Conservation (phyloP, 2,329 filamentous ascomycete genomes). For the Ciborinia camelliae region DNA sequence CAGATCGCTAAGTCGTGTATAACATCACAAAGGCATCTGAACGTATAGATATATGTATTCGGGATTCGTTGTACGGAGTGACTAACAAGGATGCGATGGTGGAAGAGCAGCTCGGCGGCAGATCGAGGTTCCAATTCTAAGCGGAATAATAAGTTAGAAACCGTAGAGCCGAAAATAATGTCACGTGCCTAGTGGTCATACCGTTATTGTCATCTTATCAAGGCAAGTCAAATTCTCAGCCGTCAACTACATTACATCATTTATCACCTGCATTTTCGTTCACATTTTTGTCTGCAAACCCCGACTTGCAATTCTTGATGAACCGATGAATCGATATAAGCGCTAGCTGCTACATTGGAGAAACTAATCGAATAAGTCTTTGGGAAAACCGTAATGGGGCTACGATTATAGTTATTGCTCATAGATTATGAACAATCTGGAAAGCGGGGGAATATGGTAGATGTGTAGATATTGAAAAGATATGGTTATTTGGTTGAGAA, state of each 20-base stretch:
- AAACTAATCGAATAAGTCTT: too few relatives aligned
- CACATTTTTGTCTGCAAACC: too few relatives aligned
- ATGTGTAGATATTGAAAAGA: not conserved
- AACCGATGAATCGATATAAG: too few relatives aligned
- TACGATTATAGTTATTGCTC: not conserved
- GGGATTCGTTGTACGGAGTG: not conserved
- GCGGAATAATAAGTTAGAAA: too few relatives aligned
- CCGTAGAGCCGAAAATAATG: not conserved
- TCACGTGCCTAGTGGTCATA: not conserved
- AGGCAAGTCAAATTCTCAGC: too few relatives aligned
- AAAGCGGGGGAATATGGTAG: not conserved
- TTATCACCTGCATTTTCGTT: too few relatives aligned
- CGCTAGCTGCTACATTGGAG: too few relatives aligned
- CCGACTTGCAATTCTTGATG: too few relatives aligned
- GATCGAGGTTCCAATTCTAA: not conserved
- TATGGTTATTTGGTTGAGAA: not conserved
- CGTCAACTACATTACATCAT: too few relatives aligned
- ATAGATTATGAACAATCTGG: not conserved
- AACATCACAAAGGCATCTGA: not conserved
- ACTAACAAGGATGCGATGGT: not conserved
- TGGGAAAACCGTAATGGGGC: too few relatives aligned
- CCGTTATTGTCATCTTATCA: too few relatives aligned
- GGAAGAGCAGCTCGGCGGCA: too few relatives aligned
- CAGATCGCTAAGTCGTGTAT: not conserved
- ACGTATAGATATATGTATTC: not conserved